Base-by-base conservation (phyloP, 2,329 filamentous ascomycete species). In the Fusarium continuum region DNA sequence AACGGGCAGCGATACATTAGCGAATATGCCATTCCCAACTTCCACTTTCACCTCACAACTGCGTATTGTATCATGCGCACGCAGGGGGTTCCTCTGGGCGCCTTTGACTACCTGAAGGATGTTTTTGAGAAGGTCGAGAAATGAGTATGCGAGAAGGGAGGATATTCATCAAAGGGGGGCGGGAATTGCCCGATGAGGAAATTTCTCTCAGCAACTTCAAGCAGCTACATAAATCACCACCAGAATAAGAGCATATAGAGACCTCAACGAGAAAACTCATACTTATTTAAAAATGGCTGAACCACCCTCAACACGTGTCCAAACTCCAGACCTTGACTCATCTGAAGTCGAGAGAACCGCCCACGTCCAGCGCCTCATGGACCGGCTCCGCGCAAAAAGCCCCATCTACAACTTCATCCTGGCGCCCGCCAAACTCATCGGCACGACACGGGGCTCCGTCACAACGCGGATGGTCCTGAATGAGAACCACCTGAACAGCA, bases 401-500 rank as follows among this genome's bases (percentile, higher is more conserved):
- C 78, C 83, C 56, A 85, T 87, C 68, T 88, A 87, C 77, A 75
- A 77, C 51, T 70, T 75, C 50, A 63, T 76, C 14, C 69, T 78
- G 25, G 62, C 81, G 2, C 75, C 78, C 20, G 79, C 82, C 35
- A 72, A 75, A 6, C 77, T 86, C 61, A 69, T 78, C 20, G 75
- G 76, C 5, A 80, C 83, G 9, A 64, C 74, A 1, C 74, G 74
- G 41, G 86, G 86, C 23, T 73, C 69, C 10, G 78, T 88, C 35
- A 77, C 74, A 16, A 80, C 83, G 9, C 79, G 75, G 2, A 77
- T 89, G 22, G 72, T 74, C 2, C 77, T 88, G 7, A 77, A 74
- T 14, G 61, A 74, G 10, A 80, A 82, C 64, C 90, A 92, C 74
- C 81, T 91, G 73, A 92, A 92, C 78, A 85, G 85, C 58, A 82